Percentiles rank a stretch among this genome's conserved stretches.
phyloP scores from a whole-genome alignment of 768 basidiomycete genomes.

The Naematelia aurantialba region DNA sequence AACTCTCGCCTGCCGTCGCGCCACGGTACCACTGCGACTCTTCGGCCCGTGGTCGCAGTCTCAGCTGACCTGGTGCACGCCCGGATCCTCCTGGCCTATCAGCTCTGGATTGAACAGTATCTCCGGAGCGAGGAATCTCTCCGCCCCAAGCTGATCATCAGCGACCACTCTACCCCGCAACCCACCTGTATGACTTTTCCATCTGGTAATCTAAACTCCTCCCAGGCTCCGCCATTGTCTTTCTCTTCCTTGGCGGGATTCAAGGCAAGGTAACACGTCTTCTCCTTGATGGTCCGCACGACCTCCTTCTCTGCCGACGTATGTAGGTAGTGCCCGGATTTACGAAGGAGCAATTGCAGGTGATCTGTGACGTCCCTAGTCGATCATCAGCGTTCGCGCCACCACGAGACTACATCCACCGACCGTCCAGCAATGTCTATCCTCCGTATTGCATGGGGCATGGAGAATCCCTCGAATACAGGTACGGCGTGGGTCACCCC shows the following conservation, averaged over 20 bases:
- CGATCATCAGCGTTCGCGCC: constrained; percentile 2
- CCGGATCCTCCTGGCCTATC: constrained; percentile 91
- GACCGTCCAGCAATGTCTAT: constrained; percentile 95
- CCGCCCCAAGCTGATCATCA: constrained; percentile 70
- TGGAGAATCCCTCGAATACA: constrained; percentile 97
- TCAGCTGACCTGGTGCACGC: constrained; percentile 70
- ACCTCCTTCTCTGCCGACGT: constrained; percentile 97
- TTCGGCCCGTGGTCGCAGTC: too few species aligned
- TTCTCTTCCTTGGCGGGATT: constrained; percentile 96
- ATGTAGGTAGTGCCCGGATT: constrained; percentile 89
- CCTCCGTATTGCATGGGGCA: constrained; percentile 95
- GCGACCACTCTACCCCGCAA: not conserved
- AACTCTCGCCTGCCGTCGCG: constrained; percentile 53
- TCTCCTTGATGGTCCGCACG: constrained; percentile 96
- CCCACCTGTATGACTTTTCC: constrained; percentile 83
- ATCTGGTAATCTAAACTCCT: constrained; percentile 91
- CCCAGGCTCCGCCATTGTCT: constrained; percentile 65
- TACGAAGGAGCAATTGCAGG: constrained; percentile 86
- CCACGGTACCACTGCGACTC: not conserved
- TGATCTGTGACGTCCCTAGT: constrained; percentile 94
- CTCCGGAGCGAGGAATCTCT: constrained; percentile 95
- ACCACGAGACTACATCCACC: constrained; percentile 23
- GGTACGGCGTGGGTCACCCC: constrained; percentile 98
- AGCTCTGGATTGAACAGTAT: constrained; percentile 96
- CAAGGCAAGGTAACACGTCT: constrained; percentile 89